Percentiles rank a stretch among this genome's conserved stretches.
Conservation (phyloP, 352 stramenopile species). For the Phytophthora agathidicida region DNA sequence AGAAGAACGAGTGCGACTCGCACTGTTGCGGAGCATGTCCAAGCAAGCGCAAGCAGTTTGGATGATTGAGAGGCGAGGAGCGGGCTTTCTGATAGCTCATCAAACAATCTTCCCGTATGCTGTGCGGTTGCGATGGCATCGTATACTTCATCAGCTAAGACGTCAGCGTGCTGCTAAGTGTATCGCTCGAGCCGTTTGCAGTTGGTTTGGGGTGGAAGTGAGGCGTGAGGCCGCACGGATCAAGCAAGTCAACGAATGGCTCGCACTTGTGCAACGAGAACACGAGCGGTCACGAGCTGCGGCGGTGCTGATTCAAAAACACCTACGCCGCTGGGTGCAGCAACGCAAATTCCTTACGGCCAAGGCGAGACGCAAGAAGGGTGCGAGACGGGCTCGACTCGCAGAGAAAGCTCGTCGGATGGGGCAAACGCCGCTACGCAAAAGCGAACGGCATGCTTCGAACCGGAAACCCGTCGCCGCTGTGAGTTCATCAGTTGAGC, state of each 20-base stretch:
- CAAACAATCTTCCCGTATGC: slow-evolving; percentile 48
- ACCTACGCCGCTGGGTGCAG: slow-evolving; percentile 51
- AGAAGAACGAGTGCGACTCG: slow-evolving; percentile 35
- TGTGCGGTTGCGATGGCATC: slow-evolving; percentile 37
- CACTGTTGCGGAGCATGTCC: slow-evolving; percentile 48
- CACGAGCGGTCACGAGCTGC: slow-evolving; percentile 19
- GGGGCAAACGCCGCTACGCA: background rate
- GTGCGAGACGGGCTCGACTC: slow-evolving; percentile 30
- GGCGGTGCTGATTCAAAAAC: slow-evolving; percentile 51
- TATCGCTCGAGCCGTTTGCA: slow-evolving; percentile 19
- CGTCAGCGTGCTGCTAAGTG: slow-evolving; percentile 22
- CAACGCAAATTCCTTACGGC: slow-evolving; percentile 49
- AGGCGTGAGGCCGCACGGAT: slow-evolving; percentile 12
- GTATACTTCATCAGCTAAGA: slow-evolving; percentile 26
- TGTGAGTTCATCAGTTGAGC: background rate
- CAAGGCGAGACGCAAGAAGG: slow-evolving; percentile 36
- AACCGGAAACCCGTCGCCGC: background rate
- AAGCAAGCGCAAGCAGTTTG: slow-evolving; percentile 43
- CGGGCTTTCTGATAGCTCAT: slow-evolving; percentile 54
- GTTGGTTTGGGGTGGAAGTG: slow-evolving; percentile 23
- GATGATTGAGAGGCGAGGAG: slow-evolving; percentile 51
- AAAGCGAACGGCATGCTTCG: background rate
- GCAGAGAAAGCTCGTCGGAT: slow-evolving; percentile 28
- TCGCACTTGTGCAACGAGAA: slow-evolving; percentile 30
- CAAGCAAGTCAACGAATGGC: slow-evolving; percentile 33